Conservation (phyloP, 495 filamentous ascomycete species). For the Daldinia caldariorum region DNA sequence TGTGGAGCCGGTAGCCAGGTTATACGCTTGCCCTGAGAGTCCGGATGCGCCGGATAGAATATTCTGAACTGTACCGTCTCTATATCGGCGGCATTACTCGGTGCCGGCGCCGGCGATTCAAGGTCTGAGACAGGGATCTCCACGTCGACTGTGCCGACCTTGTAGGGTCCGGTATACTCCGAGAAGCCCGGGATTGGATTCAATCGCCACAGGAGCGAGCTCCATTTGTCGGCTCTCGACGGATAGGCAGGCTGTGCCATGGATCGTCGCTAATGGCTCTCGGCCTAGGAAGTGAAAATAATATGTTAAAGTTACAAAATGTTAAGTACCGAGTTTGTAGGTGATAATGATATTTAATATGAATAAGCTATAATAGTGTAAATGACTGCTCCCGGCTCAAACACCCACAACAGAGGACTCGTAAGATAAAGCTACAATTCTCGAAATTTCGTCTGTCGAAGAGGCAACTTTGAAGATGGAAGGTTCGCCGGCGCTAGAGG, state of each 20-base stretch:
- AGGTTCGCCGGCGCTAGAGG: conserved; percentile 25
- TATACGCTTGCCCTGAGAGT: conserved; percentile 55
- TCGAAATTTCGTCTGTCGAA: neutral
- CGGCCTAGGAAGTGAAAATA: neutral
- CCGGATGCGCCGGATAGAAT: conserved; percentile 73
- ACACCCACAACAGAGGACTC: neutral
- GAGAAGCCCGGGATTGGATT: conserved; percentile 72
- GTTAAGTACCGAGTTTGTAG: neutral
- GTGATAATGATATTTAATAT: too few relatives aligned
- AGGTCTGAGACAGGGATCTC: conserved; percentile 75
- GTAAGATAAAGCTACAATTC: neutral
- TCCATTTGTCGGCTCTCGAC: conserved; percentile 32
- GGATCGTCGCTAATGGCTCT: neutral
- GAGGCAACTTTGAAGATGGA: neutral
- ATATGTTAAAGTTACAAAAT: neutral
- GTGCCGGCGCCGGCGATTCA: conserved; percentile 58
- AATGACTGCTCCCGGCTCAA: neutral
- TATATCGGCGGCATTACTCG: conserved; percentile 60
- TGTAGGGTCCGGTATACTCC: conserved; percentile 73
- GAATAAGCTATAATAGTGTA: neutral
- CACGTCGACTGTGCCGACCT: conserved; percentile 77
- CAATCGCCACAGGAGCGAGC: conserved; percentile 51
- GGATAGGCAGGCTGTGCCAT: conserved; percentile 34
- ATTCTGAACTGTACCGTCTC: conserved; percentile 77
- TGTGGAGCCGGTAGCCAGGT: conserved; percentile 81